Evolutionary conservation across 2,329 filamentous ascomycete species (phyloP).

Genomic region (Fusarium sp.): DNA sequence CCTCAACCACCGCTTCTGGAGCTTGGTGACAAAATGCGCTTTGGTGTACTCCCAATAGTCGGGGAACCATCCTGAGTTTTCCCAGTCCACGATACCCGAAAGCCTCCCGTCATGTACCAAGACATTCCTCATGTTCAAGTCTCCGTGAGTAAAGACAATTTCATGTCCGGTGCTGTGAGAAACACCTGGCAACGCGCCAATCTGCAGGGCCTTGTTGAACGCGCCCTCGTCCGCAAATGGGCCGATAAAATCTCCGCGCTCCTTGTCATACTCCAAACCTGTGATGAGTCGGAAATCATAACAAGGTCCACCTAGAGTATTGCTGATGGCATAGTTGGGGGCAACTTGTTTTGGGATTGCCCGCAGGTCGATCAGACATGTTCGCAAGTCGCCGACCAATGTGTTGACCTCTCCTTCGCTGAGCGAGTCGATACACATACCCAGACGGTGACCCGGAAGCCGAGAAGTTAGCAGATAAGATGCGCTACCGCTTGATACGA

Average conservation of each 20-base stretch:
- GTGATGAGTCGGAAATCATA: not conserved
- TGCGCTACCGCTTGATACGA: not conserved
- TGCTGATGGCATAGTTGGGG: not conserved
- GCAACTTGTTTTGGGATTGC: not conserved
- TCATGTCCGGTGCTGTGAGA: conserved; percentile 7
- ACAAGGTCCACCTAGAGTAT: not conserved
- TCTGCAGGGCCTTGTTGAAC: conserved; percentile 15
- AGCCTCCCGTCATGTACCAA: conserved; percentile 42
- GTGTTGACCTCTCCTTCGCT: not conserved
- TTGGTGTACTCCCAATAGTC: conserved; percentile 42
- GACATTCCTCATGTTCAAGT: conserved; percentile 45
- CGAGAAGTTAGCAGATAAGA: not conserved
- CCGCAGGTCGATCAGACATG: not conserved
- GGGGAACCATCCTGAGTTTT: conserved; percentile 39
- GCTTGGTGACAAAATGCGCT: conserved; percentile 15
- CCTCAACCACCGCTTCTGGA: not conserved
- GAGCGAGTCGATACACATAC: not conserved
- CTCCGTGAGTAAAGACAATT: conserved; percentile 55
- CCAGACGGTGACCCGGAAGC: not conserved
- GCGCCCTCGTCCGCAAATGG: conserved; percentile 20
- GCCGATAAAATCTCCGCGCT: conserved; percentile 5
- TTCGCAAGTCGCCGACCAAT: not conserved
- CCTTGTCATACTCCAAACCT: not conserved
- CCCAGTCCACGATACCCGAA: conserved; percentile 44
- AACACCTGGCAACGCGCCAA: not conserved